Evolutionary conservation across 768 basidiomycete species (phyloP), one percentile per base, ranked within the genome.

Genomic region (Filobasidium wieringae): DNA sequence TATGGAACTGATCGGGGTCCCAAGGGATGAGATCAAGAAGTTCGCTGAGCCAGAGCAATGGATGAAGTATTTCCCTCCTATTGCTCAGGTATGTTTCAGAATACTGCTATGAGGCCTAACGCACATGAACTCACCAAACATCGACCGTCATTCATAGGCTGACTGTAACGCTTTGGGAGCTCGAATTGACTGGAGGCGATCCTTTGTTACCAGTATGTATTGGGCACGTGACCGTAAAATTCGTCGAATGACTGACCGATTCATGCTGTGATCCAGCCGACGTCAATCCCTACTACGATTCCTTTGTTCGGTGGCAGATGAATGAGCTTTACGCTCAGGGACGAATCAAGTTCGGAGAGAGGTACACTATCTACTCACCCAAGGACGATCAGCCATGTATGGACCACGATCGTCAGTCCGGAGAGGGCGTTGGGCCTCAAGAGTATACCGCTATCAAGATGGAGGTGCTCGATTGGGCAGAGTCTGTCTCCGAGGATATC

Each of bases 361-460:
- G 95, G 41, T 93, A 96, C 74, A 99, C 95, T 14, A 88, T 99
- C 69, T 99, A 95, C 80, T 92, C 88, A 63, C 90, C 91, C 2
- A 96, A 96, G 74, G 95, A 99, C 65, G 92, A 91, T 2, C 95
- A 97, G 70, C 93, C 95, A 0, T 99, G 95, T 70, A 97, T 99
- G 95, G 95, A 99, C 75, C 95, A 99, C 76, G 95, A 99, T 74
- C 86, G 95, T 57, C 81, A 83, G 52, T 88, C 89, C 59, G 95
- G 95, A 39, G 95, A 99, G 75, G 93, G 85, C 47, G 78, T 90
- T 55, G 89, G 88, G 6, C 95, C 95, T 4, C 89, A 92, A 68
- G 93, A 97, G 70, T 97, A 97, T 76, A 88, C 92, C 19, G 86
- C 79, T 19, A 75, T 97, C 73, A 96, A 95, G 78, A 88, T 97